phyloP scores from a whole-genome alignment of 2,329 filamentous ascomycete species.

The Paecilomyces formosus region DNA sequence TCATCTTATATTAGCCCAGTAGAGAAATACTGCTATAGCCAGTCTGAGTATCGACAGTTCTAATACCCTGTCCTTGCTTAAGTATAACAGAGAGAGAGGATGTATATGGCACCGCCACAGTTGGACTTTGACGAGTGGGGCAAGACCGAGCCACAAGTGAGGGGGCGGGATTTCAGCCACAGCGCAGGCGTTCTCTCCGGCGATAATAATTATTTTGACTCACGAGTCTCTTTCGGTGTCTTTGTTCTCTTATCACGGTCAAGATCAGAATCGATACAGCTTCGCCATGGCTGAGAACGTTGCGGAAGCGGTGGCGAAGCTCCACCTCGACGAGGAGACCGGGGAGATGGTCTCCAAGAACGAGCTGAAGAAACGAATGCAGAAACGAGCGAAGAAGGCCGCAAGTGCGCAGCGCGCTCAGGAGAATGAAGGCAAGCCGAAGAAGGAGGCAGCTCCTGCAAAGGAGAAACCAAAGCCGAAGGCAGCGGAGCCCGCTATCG shows the following conservation, averaged over 20 bases:
- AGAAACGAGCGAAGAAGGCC: conserved; percentile 35
- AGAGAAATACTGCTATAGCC: too few species aligned
- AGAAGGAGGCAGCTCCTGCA: not conserved
- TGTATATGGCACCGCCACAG: not conserved
- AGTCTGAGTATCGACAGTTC: too few species aligned
- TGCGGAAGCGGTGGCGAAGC: conserved; percentile 43
- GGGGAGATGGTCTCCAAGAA: conserved; percentile 60
- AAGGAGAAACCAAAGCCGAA: conserved; percentile 13
- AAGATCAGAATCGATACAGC: not conserved
- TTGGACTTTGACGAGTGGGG: not conserved
- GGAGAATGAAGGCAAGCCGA: not conserved
- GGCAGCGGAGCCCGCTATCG: conserved; percentile 22
- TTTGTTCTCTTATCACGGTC: not conserved
- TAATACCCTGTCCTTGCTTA: too few species aligned
- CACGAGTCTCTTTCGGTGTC: not conserved
- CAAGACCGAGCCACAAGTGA: not conserved
- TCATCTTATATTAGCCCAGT: too few species aligned
- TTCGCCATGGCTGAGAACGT: conserved; percentile 8
- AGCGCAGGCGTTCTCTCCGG: not conserved
- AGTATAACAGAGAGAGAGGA: too few species aligned
- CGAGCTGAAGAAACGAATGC: conserved; percentile 54
- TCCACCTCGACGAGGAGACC: conserved; percentile 56
- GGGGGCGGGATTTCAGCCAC: not conserved
- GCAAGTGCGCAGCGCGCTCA: not conserved
- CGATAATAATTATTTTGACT: not conserved